phyloP scores from a whole-genome alignment of 495 filamentous ascomycete genomes.

The Aspergillus hancockii region DNA sequence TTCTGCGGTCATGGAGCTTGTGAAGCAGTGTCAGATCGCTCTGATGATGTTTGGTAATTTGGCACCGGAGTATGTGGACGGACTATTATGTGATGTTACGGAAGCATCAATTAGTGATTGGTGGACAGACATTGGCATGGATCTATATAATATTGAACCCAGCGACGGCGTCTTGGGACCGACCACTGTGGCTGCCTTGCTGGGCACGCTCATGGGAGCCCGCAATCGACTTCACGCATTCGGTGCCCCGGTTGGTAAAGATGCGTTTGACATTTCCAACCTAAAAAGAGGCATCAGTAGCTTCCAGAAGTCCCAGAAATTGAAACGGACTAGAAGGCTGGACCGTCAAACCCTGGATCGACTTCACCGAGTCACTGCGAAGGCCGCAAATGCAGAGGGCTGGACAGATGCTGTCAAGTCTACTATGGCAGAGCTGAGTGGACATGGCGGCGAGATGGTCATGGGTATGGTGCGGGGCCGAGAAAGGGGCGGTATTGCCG shows the following conservation, averaged over 20 bases:
- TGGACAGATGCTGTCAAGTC: conserved; percentile 92
- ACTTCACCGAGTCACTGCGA: conserved; percentile 79
- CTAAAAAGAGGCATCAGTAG: conserved; percentile 80
- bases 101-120: conserved; percentile 89
- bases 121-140: conserved; percentile 93
- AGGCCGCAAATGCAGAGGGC: conserved; percentile 79
- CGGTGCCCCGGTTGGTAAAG: conserved; percentile 83
- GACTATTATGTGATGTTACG: conserved; percentile 88
- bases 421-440: conserved; percentile 88
- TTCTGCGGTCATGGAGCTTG: conserved; percentile 79
- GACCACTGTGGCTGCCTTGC: conserved; percentile 83
- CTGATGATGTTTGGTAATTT: conserved; percentile 86
- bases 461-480: conserved; percentile 88
- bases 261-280: conserved; percentile 82
- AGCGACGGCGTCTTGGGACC: conserved; percentile 89
- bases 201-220: conserved; percentile 87
- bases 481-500: conserved; percentile 86
- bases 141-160: conserved; percentile 87
- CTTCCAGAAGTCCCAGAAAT: conserved; percentile 87
- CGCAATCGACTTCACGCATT: conserved; percentile 81
- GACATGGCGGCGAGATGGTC: conserved; percentile 93
- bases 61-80: conserved; percentile 87
- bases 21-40: conserved; percentile 90
- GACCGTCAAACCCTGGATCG: conserved; percentile 81
- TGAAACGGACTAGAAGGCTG: conserved; percentile 73